Percentiles rank a stretch among this genome's conserved stretches.
Evolutionary conservation across 306 rosid species (phyloP).

Genomic region (Potentilla sterilis): DNA sequence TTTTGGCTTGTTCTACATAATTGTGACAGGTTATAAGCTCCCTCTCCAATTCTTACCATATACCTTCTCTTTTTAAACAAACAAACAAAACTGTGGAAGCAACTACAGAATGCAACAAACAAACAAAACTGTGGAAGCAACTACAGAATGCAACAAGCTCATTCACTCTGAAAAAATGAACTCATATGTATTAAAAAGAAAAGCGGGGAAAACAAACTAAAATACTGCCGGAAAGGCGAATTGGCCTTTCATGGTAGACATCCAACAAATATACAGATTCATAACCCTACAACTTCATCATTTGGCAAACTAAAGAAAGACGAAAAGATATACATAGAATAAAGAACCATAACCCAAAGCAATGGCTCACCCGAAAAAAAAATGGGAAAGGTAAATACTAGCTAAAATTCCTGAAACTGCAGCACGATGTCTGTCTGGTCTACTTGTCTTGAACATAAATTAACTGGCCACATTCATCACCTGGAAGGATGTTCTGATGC

Average conservation of each 20-base stretch:
- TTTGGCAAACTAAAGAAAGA: background rate
- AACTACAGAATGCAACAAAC: no score
- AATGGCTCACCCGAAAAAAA: constrained; percentile 9
- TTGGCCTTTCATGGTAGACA: constrained; percentile 36
- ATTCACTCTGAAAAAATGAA: background rate
- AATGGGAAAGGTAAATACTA: background rate
- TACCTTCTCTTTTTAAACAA: no score
- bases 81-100: no score
- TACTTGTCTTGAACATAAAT: background rate
- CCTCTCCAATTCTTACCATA: no score
- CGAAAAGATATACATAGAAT: constrained; percentile 18
- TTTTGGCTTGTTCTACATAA: no score
- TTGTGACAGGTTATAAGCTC: no score
- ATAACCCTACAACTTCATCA: constrained; percentile 12
- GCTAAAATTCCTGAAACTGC: constrained; percentile 11
- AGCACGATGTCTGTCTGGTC: constrained; percentile 3
- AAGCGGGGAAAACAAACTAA: background rate
- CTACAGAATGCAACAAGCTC: background rate
- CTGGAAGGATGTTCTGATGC: constrained; percentile 39
- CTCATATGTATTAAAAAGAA: background rate
- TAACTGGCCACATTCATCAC: constrained; percentile 11
- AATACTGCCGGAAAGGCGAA: constrained; percentile 32
- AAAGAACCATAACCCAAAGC: constrained; percentile 12
- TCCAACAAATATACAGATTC: constrained; percentile 27
- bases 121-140: no score